Evolutionary conservation across 768 basidiomycete genomes (phyloP), one percentile per base, ranked within the genome.

Genomic region (Tricholomella constricta): DNA sequence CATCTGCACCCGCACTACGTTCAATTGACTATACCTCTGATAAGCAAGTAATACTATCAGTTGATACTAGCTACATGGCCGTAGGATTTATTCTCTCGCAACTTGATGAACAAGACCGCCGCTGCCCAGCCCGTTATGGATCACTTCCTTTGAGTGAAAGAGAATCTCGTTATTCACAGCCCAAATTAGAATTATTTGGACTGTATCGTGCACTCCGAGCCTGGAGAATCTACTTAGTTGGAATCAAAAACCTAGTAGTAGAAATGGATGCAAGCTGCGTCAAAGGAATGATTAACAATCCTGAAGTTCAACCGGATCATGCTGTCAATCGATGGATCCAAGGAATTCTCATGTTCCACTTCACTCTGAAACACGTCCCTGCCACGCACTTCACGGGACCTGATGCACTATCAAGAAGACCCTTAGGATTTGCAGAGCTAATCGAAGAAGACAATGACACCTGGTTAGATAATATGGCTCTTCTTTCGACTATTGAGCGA

Each of bases 101-200:
- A 11, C 4, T 6, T 6, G 34, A 35, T 35, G 34, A 35, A 35
- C 5, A 35, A 4, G 34, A 11, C 5, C 15, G 34, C 34, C 8
- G 15, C 8, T 4, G 34, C 4, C 34, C 34, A 6, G 34, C 34
- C 15, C 34, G 15, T 4, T 35, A 35, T 35, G 34, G 34, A n/a
- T 35, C 34, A 12, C 4, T 35, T 4, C 34, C 34, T 4, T 11
- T 67, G 23, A 71, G 67, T 54, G 23, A 69, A 2, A 29, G 45
- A 2, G 62, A 72, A 52, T 32, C 58, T 7, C 41, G 57, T 15
- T 73, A 69, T 53, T 70, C 68, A 3, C 71, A 74, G 35, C 59
- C 68, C 0, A 74, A 75, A 37, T 37, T 72, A 1, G 71, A 74
- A 56, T 56, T 73, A 0, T 75, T 69, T 46, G 66, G 73, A 1